These are phyloP conservation scores for Aureobasidium melanogenum DNA, from an alignment of 2,329 filamentous ascomycete species.

Conservation along the genomic window DNA sequence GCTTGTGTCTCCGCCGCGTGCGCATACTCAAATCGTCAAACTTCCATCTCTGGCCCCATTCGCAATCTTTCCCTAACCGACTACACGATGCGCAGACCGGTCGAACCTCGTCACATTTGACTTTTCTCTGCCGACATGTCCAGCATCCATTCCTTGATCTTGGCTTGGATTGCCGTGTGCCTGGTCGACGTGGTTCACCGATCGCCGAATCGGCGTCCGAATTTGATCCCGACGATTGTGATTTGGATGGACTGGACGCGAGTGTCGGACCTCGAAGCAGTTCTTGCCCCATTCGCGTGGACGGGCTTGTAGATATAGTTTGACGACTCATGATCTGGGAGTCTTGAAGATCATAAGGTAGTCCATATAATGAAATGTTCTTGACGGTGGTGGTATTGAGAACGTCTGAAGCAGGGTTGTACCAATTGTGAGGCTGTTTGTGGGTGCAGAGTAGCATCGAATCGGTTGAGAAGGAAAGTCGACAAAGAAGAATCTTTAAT, in stretches of 20 bases:
- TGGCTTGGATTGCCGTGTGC: conserved; percentile 3
- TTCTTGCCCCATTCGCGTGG: neutral
- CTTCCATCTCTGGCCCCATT: conserved; percentile 45
- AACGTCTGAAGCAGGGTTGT: neutral
- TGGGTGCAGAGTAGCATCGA: neutral
- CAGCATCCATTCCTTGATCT: conserved; percentile 8
- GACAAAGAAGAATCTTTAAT: neutral
- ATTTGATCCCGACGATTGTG: neutral
- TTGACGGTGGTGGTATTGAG: neutral
- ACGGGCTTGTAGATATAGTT: neutral
- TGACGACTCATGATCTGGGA: neutral
- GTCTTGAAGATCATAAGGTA: neutral
- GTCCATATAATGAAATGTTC: neutral
- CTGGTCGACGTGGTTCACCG: neutral
- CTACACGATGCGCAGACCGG: conserved; percentile 49
- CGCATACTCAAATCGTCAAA: conserved; percentile 27
- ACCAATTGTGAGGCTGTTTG: neutral
- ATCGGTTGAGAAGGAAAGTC: neutral
- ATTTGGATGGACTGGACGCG: neutral
- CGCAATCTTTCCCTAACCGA: conserved; percentile 47
- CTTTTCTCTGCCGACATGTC: conserved; percentile 18
- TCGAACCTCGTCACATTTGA: conserved; percentile 49
- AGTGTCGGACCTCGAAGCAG: neutral
- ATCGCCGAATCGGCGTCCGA: conserved; percentile 8
- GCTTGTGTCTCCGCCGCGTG: conserved; percentile 23